Base-by-base conservation (phyloP, 176 grass and related monocot species). In the Bonia amplexicaulis region DNA sequence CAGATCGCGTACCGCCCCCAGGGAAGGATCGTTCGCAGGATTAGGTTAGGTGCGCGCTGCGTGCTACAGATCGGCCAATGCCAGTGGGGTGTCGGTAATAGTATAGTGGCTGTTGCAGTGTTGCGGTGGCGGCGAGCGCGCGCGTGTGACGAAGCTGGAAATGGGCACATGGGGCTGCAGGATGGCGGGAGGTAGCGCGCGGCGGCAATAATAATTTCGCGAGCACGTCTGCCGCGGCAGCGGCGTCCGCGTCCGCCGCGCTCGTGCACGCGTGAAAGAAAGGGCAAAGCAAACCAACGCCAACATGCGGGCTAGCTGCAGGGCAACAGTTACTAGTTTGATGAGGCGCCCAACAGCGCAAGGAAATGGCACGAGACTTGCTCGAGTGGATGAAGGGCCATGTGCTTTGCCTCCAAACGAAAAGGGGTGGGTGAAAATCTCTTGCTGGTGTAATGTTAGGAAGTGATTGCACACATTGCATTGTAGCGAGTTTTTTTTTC, bases 1-100 rank as follows among this genome's bases (percentile, higher is more conserved):
- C 88, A 73, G 84, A 90, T 83, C 79, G 84, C 80, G 84, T 90
- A 71, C 78, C 41, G 11, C 29, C n/a, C 12, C 19, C 3, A 37
- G 4, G 17, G 49, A 17, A 57, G n/a, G 59, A 61, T 61, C 59
- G 59, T 26, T 61, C 59, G 23, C 59, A 23, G 31, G 64, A 63
- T 76, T 76, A 70, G 71, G 82, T 76, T 76, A 70, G 71, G 82
- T 17, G 69, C 19, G 42, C 55, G 60, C 77, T 6, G 73, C 39
- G 73, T 26, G 48, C 48, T 70, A 71, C 51, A 71, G 15, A 74
- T 75, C 82, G 22, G 25, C 41, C 51, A 41, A 33, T 61, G 41
- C 44, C 25, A 61, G 78, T 58, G 54, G 82, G 61, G 55, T 86
- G 88, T 78, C 84, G 72, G 71, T 59, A 84, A 40, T 83, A 35